phyloP scores from a whole-genome alignment of 1,284 basidiomycete genomes.

The Trichosporon ovoides region DNA sequence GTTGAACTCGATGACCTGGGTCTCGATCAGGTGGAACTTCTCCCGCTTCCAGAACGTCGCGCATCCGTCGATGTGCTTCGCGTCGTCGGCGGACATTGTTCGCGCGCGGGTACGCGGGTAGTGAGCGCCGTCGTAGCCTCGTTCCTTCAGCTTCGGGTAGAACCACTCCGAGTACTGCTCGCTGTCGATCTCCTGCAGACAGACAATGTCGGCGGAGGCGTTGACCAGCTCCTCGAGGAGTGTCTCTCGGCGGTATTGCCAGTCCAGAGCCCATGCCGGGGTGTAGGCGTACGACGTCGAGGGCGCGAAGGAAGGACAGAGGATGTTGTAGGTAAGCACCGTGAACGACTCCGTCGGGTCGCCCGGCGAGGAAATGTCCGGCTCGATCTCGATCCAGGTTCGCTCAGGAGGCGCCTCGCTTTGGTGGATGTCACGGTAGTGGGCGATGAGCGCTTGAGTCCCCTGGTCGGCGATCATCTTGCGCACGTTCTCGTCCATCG shows the following conservation, averaged over 20 bases:
- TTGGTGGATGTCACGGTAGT: slow-evolving; percentile 63
- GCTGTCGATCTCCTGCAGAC: slow-evolving; percentile 85
- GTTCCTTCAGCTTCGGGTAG: slow-evolving; percentile 64
- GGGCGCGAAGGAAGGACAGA: slow-evolving; percentile 88
- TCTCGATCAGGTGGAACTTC: slow-evolving; percentile 91
- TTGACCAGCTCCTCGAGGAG: slow-evolving; percentile 82
- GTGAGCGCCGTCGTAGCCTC: slow-evolving; percentile 86
- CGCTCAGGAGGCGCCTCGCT: slow-evolving; percentile 71
- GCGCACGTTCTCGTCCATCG: slow-evolving; percentile 71
- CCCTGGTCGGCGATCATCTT: slow-evolving; percentile 87
- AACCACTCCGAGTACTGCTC: slow-evolving; percentile 94
- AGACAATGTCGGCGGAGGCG: slow-evolving; percentile 83
- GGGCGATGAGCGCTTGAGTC: slow-evolving; percentile 77
- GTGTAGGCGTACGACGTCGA: slow-evolving; percentile 92
- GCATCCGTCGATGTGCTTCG: slow-evolving; percentile 88
- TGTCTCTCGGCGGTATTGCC: slow-evolving; percentile 89
- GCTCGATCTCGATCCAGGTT: slow-evolving; percentile 70
- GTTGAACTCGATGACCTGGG: slow-evolving; percentile 91
- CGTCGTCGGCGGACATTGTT: slow-evolving; percentile 86
- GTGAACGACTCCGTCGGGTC: slow-evolving; percentile 66
- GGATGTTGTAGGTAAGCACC: slow-evolving; percentile 87
- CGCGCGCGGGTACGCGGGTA: slow-evolving; percentile 89
- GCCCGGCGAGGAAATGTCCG: slow-evolving; percentile 57
- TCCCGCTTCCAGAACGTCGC: slow-evolving; percentile 90
- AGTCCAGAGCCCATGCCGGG: slow-evolving; percentile 88